These are phyloP conservation scores for Athelia psychrophila DNA, from an alignment of 1,284 basidiomycete genomes.

Conservation along the genomic window DNA sequence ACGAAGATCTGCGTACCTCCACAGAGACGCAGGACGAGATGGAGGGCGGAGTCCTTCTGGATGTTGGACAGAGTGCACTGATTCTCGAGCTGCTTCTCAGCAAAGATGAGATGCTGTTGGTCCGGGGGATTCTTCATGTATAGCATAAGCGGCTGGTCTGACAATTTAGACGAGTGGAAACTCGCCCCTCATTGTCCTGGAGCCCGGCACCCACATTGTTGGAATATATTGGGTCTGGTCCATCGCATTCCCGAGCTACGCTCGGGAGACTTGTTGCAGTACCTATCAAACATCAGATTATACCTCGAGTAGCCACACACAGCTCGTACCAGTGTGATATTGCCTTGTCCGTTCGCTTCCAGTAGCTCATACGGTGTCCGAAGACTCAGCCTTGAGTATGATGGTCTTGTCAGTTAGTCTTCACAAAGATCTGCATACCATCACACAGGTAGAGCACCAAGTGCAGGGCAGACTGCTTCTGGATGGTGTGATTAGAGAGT, in stretches of 20 bases:
- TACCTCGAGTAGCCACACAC: background rate
- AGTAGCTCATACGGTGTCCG: background rate
- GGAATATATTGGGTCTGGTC: background rate
- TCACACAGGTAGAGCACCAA: background rate
- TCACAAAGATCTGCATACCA: background rate
- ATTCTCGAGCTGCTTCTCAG: background rate
- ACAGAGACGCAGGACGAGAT: constrained; percentile 12
- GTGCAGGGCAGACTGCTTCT: background rate
- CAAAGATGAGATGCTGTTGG: background rate
- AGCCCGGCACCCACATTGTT: background rate
- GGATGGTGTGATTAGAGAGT: background rate
- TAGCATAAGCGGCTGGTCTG: background rate
- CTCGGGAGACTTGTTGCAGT: background rate
- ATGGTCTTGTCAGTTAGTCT: background rate
- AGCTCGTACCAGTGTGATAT: background rate
- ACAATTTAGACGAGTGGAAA: too few relatives aligned
- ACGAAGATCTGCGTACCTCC: background rate
- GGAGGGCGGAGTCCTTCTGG: background rate
- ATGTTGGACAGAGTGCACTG: background rate
- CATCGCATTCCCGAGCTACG: background rate
- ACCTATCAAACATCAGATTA: background rate
- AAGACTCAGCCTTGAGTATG: background rate
- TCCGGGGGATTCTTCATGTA: background rate
- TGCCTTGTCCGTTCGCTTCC: background rate
- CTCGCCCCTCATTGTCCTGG: background rate